phyloP scores from a whole-genome alignment of 805 yeast species.

The Candida ortonii region DNA sequence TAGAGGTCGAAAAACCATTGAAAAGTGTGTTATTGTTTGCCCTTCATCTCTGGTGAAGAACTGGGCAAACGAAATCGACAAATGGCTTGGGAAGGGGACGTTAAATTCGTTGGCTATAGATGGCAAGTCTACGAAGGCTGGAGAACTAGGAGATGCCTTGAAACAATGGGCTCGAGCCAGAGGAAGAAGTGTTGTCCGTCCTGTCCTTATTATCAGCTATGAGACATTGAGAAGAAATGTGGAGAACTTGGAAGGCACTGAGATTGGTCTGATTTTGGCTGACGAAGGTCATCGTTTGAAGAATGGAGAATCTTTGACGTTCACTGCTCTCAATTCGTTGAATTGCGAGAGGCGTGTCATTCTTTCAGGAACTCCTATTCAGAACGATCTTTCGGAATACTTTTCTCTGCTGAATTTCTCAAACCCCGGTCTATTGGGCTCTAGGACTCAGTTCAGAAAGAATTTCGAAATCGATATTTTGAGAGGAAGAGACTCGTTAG shows the following conservation, averaged over 20 bases:
- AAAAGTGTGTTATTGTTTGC: constrained; percentile 88
- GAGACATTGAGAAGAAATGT: constrained; percentile 89
- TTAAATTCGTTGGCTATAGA: constrained; percentile 87
- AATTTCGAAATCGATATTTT: constrained; percentile 80
- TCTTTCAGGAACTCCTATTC: constrained; percentile 94
- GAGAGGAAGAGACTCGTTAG: constrained; percentile 84
- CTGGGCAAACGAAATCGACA: constrained; percentile 95
- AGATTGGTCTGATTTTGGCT: constrained; percentile 82
- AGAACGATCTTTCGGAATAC: constrained; percentile 91
- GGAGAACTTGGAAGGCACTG: constrained; percentile 66
- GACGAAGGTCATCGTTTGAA: constrained; percentile 84
- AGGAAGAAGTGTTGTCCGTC: constrained; percentile 87
- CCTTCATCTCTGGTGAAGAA: constrained; percentile 91
- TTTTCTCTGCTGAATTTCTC: constrained; percentile 88
- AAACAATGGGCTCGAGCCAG: constrained; percentile 82
- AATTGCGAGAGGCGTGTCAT: constrained; percentile 87
- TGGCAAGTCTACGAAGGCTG: constrained; percentile 76
- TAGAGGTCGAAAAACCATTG: constrained; percentile 75
- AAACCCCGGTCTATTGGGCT: constrained; percentile 88
- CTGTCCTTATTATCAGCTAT: constrained; percentile 89
- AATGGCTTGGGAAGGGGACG: constrained; percentile 94
- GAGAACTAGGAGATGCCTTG: constrained; percentile 65
- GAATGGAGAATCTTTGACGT: constrained; percentile 89
- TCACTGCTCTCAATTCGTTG: constrained; percentile 79
- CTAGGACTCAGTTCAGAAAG: constrained; percentile 78